These are phyloP conservation scores for Aspergillus ustus DNA, from an alignment of 2,329 filamentous ascomycete species.

Conservation along the genomic window DNA sequence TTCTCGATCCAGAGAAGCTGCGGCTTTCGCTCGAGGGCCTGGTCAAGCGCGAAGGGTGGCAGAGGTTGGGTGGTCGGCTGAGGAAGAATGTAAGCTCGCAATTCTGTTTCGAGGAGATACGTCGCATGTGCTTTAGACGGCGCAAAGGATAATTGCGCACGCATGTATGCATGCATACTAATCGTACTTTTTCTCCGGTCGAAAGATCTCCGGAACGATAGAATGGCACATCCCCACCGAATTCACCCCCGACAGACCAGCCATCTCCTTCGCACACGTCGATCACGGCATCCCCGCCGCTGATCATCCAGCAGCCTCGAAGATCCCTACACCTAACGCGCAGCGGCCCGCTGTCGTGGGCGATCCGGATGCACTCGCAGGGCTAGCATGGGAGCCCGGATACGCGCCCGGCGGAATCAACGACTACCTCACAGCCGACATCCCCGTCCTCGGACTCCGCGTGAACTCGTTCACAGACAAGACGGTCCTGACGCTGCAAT, in stretches of 20 bases:
- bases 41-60: slow-evolving; percentile 19
- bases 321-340: slow-evolving; percentile 18
- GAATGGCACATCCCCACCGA: slow-evolving; percentile 25
- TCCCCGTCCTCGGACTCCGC: slow-evolving; percentile 21
- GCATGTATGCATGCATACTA: too few species aligned
- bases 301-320: slow-evolving; percentile 19
- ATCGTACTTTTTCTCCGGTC: too few species aligned
- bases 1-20: slow-evolving; percentile 19
- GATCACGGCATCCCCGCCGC: slow-evolving; percentile 19
- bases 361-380: slow-evolving; percentile 20
- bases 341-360: slow-evolving; percentile 18
- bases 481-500: slow-evolving; percentile 22
- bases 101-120: not conserved
- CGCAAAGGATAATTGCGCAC: too few species aligned
- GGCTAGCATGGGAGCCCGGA: slow-evolving; percentile 21
- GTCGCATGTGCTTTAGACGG: too few species aligned
- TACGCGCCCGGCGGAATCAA: slow-evolving; percentile 23
- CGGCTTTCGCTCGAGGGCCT: slow-evolving; percentile 21
- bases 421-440: slow-evolving; percentile 23
- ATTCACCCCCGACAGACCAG: slow-evolving; percentile 18
- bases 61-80: slow-evolving; percentile 21
- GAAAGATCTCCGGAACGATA: slow-evolving; percentile 17
- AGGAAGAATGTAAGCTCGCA: slow-evolving; percentile 17
- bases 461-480: slow-evolving; percentile 25
- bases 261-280: slow-evolving; percentile 21